Evolutionary conservation across 495 filamentous ascomycete species (phyloP), one percentile per base, ranked within the genome.

Genomic region (Penicillium samsonianum): DNA sequence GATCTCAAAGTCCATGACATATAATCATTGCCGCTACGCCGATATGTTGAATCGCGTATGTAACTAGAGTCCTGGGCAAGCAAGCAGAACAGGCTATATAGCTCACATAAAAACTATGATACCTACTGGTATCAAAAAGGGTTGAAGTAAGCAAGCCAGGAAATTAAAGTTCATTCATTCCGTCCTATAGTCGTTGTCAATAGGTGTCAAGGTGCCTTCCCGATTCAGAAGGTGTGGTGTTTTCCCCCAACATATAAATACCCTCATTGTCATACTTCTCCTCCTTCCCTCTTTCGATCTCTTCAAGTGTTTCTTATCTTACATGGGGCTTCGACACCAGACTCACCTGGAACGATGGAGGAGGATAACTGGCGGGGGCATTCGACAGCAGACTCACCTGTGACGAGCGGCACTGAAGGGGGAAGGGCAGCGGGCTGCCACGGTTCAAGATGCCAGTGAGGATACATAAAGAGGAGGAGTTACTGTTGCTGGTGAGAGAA

Each of bases 331-430:
- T 30, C 47, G 5, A 35, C 46, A 49, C 46, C 47, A 50, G 47
- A 50, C 30, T 50, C 46, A 49, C 28, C 46, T 49, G 28, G 46
- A 49, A 31, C 28, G 46, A 35, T 35, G 30, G 17, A 23, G 45
- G 45, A 28, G 22, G n/a, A 35, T 5, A 28, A 49, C 14, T 16
- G 35, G 16, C 14, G 35, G 8, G 14, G 23, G 14, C 5, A 31
- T 12, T 49, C 17, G 28, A 28, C 26, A 35, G n/a, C 28, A 17
- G 28, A 28, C 28, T 33, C 44, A 43, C 35, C 35, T 38, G 35
- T n/a, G 35, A 38, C 35, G 35, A 38, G 35, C 14, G 35, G 35
- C 35, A 38, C 35, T n/a, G 16, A 38, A n/a, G 14, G 35, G 16
- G 16, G 35, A n/a, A 2, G 16, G 35, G 35, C 35, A n/a, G 35